Evolutionary conservation across 2,329 filamentous ascomycete species (phyloP).

Genomic region (Venturia asperata): DNA sequence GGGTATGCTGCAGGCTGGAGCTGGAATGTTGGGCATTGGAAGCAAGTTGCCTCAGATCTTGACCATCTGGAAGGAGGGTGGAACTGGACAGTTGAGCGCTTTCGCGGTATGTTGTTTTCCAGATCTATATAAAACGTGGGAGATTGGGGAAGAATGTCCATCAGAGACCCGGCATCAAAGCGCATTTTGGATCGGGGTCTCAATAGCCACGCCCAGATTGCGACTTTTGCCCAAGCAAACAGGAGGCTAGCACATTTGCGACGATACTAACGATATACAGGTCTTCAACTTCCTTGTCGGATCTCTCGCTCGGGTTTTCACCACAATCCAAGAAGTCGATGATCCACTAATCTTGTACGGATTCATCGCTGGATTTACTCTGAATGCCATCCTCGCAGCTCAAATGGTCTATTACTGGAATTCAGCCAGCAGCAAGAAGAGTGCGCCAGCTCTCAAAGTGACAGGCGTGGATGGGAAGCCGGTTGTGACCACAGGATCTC

Average conservation of each 20-base stretch:
- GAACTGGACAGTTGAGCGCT: constrained; percentile 91
- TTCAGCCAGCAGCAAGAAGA: constrained; percentile 37
- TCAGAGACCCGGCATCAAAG: too few relatives aligned
- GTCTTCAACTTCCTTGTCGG: constrained; percentile 97
- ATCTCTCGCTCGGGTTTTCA: constrained; percentile 91
- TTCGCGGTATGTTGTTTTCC: constrained; percentile 66
- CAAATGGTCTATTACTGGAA: constrained; percentile 99
- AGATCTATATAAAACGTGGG: background rate
- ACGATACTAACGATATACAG: constrained; percentile 40
- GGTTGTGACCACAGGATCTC: constrained; percentile 36
- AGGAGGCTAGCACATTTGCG: background rate
- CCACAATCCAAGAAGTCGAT: constrained; percentile 92
- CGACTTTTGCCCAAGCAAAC: too few relatives aligned
- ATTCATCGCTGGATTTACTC: constrained; percentile 81
- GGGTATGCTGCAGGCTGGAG: constrained; percentile 72
- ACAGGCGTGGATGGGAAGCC: constrained; percentile 28
- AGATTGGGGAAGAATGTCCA: too few relatives aligned
- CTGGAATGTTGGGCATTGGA: constrained; percentile 73
- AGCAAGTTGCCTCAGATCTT: constrained; percentile 93
- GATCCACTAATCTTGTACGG: constrained; percentile 94
- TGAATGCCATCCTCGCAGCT: constrained; percentile 77
- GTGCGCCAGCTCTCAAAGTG: constrained; percentile 32
- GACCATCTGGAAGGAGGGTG: constrained; percentile 75
- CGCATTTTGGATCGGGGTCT: too few relatives aligned
- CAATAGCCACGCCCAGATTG: too few relatives aligned